Base-by-base conservation (phyloP, 2,329 filamentous ascomycete species). In the Aureobasidium sp. region DNA sequence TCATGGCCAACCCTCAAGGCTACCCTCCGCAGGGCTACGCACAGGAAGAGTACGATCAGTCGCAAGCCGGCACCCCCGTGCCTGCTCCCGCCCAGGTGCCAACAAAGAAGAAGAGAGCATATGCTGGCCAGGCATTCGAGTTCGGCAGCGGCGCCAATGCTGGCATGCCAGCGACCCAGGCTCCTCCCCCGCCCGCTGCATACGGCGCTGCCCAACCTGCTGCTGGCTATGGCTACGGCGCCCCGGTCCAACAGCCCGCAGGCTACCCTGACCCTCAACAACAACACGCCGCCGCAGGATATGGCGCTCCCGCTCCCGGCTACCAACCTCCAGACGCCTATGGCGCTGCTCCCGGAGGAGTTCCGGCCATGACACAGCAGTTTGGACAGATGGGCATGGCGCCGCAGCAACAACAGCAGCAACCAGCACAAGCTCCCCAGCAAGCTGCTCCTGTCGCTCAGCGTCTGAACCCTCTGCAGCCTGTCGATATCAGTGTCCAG, bases 51-150 rank as follows among this genome's bases (percentile, higher is more conserved):
- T 58, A 59, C 40, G 57, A 52, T 22, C 52, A 59, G 34, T 32
- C 37, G 40, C 51, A 51, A n/a, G 48, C 49, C 14, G 53, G 55
- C 49, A 58, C 51, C 27, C 58, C 59, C 48, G 60, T 59, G 35
- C 54, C 56, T 6, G 50, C 41, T 22, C 55, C 61, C 30, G 47
- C 58, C 12, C 52, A 55, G 27, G 59, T 57, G 24, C 62, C 59
- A 14, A 61, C 57, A 19, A 90, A 90, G 76, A 96, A 95, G 81
- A 95, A 95, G 80, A 81, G 90, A 76, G 85, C 87, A 54, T 97
- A 97, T 74, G 93, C 93, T 52, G 88, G 88, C 54, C 87, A 94
- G 70, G 91, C 91, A 40, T 98, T 95, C 70, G 91, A 95, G 56
- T 93, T 97, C 63, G 89, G 87, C 47, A 79, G 81, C 47, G 93